Evolutionary conservation across 2,329 filamentous ascomycete genomes (phyloP), one percentile per base, ranked within the genome.

Genomic region (Nothopassalora personata): DNA sequence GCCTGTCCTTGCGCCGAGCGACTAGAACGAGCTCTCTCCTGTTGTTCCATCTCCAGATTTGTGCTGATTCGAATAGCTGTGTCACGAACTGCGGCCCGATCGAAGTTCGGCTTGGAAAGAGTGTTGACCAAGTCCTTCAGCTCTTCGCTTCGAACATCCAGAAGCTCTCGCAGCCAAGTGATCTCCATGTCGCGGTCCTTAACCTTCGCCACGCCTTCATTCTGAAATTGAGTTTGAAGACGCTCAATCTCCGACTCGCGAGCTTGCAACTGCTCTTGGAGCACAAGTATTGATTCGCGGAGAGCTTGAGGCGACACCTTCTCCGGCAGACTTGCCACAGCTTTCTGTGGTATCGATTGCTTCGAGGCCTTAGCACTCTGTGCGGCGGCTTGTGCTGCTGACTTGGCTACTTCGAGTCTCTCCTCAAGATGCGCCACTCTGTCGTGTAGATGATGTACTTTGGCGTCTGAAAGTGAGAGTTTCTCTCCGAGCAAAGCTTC

Each of bases 11-110:
- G 56, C 6, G 54, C 49, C 10, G 59, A n/a, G 43, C 61, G 54
- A 46, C 65, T 86, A 56, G 90, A 87, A 60, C 94, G 84, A 74
- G 97, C 93, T 54, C 91, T 90, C 75, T 97, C 92, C 72, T 96
- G 91, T 72, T 95, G 90, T 74, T 99, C 93, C 94, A 99, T 99
- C 72, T 97, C 91, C 36, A 99, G 80, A 70, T 96, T 97, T 13
- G 94, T 90, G 72, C 91, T 90, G 61, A 99, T 86, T 55, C 94
- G 88, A 67, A 97, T 97, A 36, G 91, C 90, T 5, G 92, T 91
- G 71, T 97, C 92, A 68, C 89, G 90, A 64, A 97, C 89, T 5
- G 84, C 82, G 62, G 91, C 85, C 58, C 85, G 84, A 73, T 97
- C 87, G 71, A 90, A 94, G 23, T 65, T 67, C 4, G 91, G 87